Conservation (phyloP, 192 early-diverging fungal genomes). For the Borealophlyctis nickersoniae region DNA sequence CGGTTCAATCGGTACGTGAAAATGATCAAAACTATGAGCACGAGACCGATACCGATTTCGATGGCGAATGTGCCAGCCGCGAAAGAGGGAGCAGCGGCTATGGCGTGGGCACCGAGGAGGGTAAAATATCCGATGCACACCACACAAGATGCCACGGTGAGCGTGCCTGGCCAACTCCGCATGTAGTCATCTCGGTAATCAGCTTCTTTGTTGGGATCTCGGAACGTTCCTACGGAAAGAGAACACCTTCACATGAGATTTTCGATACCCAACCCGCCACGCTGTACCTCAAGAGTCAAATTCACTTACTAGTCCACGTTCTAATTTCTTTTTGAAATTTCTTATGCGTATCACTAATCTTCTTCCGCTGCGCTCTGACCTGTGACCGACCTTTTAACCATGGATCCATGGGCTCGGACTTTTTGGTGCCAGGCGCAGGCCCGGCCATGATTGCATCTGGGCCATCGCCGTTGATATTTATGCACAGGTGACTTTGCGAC, state of each 20-base stretch:
- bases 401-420: no score
- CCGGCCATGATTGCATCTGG: no score
- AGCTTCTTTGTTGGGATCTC: slow-evolving; percentile 17
- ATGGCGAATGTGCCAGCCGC: slow-evolving; percentile 9
- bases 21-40: slow-evolving; percentile 14
- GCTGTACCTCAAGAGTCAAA: no score
- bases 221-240: slow-evolving; percentile 12
- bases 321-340: slow-evolving; percentile 19
- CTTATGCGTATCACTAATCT: slow-evolving; percentile 19
- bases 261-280: no score
- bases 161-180: slow-evolving; percentile 23
- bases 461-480: no score
- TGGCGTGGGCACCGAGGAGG: slow-evolving; percentile 15
- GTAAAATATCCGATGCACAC: slow-evolving; percentile 23
- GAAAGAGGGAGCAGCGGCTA: background rate
- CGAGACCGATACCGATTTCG: slow-evolving; percentile 14
- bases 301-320: slow-evolving; percentile 18
- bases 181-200: slow-evolving; percentile 21
- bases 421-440: no score
- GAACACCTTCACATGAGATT: no score
- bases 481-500: no score
- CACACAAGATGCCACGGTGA: slow-evolving; percentile 15
- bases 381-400: no score
- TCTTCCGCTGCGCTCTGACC: no score
- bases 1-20: slow-evolving; percentile 13